Conservation (phyloP, 768 basidiomycete species). For the Lactarius hatsudake region DNA sequence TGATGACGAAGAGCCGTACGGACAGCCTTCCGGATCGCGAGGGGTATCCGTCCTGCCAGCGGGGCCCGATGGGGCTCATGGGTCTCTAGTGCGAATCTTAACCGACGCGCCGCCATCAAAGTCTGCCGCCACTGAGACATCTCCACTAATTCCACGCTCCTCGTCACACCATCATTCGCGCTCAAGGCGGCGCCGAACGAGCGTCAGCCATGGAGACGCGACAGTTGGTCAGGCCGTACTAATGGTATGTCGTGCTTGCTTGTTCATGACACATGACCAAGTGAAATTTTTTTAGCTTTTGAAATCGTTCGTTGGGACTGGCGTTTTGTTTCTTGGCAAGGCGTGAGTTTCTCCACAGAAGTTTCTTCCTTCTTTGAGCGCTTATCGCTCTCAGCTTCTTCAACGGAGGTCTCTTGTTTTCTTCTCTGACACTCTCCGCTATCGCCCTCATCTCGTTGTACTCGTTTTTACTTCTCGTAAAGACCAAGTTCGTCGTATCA, state of each 20-base stretch:
- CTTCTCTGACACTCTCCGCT: conserved; percentile 65
- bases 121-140: conserved; percentile 41
- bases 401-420: conserved; percentile 95
- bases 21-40: conserved; percentile 21
- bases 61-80: conserved; percentile 5
- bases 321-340: conserved; percentile 93
- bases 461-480: conserved; percentile 88
- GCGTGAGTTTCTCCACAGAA: conserved; percentile 53
- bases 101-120: conserved; percentile 22
- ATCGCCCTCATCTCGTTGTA: conserved; percentile 88
- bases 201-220: conserved; percentile 78
- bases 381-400: conserved; percentile 59
- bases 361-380: background rate
- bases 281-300: conserved; percentile 48
- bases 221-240: conserved; percentile 88
- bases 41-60: background rate
- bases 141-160: conserved; percentile 50
- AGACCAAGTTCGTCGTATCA: conserved; percentile 82
- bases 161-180: conserved; percentile 46
- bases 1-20: conserved; percentile 31
- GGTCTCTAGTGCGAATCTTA: conserved; percentile 13
- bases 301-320: conserved; percentile 94
- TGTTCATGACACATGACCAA: background rate
- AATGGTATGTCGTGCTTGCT: conserved; percentile 58
- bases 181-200: conserved; percentile 52